Evolutionary conservation across 2,329 filamentous ascomycete species (phyloP).

Genomic region (Claviceps arundinis): DNA sequence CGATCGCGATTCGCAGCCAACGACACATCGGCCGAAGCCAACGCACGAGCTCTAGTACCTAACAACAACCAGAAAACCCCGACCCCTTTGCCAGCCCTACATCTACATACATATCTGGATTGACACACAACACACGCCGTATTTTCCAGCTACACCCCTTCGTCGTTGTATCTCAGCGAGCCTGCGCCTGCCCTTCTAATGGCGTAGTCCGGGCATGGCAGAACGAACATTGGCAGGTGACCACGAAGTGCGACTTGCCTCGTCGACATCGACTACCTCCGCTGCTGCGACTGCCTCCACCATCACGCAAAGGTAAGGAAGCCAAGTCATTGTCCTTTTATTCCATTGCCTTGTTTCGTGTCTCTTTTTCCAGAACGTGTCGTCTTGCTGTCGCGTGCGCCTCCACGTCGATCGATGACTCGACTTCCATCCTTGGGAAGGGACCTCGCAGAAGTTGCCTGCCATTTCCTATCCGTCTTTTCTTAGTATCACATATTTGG

Average conservation of each 20-base stretch:
- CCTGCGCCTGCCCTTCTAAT: conserved; percentile 36
- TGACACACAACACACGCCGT: not conserved
- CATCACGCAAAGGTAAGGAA: conserved; percentile 14
- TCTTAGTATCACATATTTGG: not conserved
- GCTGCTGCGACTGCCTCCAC: conserved; percentile 13
- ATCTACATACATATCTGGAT: not conserved
- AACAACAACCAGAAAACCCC: not conserved
- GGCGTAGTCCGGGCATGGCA: conserved; percentile 54
- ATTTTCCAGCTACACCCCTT: not conserved
- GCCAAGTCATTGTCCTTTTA: not conserved
- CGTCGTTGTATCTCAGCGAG: conserved; percentile 10
- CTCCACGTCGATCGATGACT: not conserved
- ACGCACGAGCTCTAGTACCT: not conserved
- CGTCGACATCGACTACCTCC: conserved; percentile 22
- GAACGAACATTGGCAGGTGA: conserved; percentile 45
- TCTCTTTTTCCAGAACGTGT: not conserved
- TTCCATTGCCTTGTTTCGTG: not conserved
- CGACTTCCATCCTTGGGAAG: not conserved
- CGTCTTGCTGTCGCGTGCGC: not conserved
- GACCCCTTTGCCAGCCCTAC: not conserved
- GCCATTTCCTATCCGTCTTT: not conserved
- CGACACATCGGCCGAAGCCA: conserved; percentile 1
- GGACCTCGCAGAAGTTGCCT: not conserved
- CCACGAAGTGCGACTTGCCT: conserved; percentile 41
- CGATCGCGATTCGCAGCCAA: not conserved